phyloP scores from a whole-genome alignment of 306 rosid species.

The Prunus campanulata region DNA sequence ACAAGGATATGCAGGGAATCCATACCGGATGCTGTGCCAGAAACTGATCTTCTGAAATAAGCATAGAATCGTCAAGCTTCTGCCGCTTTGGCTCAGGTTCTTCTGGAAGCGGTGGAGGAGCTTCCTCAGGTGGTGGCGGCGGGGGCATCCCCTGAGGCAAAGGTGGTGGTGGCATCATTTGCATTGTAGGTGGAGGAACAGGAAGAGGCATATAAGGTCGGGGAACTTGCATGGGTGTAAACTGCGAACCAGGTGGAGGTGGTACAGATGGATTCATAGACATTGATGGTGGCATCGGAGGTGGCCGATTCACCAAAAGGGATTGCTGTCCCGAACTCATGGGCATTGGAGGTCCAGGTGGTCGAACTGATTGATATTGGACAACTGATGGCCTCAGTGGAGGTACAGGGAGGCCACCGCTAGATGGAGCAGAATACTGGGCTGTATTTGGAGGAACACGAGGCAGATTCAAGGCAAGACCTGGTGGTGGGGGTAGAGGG shows the following conservation, averaged over 20 bases:
- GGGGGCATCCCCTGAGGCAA: conserved; percentile 88
- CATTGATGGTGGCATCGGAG: conserved; percentile 55
- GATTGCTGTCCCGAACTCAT: conserved; percentile 70
- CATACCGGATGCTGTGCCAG: conserved; percentile 82
- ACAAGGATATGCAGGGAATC: conserved; percentile 5
- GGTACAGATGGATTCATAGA: conserved; percentile 63
- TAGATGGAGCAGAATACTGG: conserved; percentile 60
- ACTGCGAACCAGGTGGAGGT: conserved; percentile 93
- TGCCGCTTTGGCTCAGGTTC: conserved; percentile 96
- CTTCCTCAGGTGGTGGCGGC: conserved; percentile 92
- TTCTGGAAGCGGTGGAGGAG: conserved; percentile 93
- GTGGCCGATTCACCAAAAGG: conserved; percentile 52
- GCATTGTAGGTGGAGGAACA: conserved; percentile 58
- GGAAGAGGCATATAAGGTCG: conserved; percentile 58
- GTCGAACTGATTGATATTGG: conserved; percentile 59
- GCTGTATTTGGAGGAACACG: conserved; percentile 48
- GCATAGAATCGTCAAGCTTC: conserved; percentile 80
- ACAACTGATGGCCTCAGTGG: conserved; percentile 62
- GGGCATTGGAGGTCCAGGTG: conserved; percentile 60
- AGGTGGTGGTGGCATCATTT: conserved; percentile 85
- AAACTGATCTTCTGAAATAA: conserved; percentile 87
- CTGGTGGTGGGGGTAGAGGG: conserved; percentile 94
- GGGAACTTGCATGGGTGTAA: conserved; percentile 50
- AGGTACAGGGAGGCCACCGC: conserved; percentile 56
- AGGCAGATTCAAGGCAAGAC: conserved; percentile 88